Conservation (phyloP, 306 rosid species). For the Castanea sativa region DNA sequence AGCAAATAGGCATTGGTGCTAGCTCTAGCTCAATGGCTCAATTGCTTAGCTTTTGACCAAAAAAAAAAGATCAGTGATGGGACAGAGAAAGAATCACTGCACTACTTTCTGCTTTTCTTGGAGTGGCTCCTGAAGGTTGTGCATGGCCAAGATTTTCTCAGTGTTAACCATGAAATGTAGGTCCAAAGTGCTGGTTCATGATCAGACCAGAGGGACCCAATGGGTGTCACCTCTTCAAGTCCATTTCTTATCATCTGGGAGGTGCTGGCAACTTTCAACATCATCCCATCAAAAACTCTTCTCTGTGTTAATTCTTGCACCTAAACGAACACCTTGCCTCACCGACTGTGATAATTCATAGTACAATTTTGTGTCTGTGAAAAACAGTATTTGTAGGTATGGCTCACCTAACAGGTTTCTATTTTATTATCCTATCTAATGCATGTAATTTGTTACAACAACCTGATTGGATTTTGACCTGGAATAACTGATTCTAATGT, state of each 20-base stretch:
- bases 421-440: conserved; percentile 1
- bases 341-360: neutral
- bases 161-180: conserved; percentile 28
- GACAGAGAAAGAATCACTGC: too few relatives aligned
- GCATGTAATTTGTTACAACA: neutral
- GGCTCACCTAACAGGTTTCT: conserved; percentile 2
- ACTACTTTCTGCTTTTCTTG: too few relatives aligned
- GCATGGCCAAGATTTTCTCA: conserved; percentile 6
- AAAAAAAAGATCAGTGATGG: too few relatives aligned
- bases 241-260: conserved; percentile 21
- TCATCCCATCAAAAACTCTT: neutral
- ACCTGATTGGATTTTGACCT: conserved; percentile 15
- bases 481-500: neutral
- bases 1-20: too few relatives aligned
- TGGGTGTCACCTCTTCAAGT: conserved; percentile 25
- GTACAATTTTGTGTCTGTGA: neutral
- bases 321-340: neutral
- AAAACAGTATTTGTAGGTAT: neutral
- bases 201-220: conserved; percentile 53
- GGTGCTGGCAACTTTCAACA: conserved; percentile 17
- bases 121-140: neutral
- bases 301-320: neutral
- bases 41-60: too few relatives aligned
- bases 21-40: too few relatives aligned
- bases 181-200: conserved; percentile 44